Conservation (phyloP, 2,329 filamentous ascomycete genomes). For the Aspergillus hortae region DNA sequence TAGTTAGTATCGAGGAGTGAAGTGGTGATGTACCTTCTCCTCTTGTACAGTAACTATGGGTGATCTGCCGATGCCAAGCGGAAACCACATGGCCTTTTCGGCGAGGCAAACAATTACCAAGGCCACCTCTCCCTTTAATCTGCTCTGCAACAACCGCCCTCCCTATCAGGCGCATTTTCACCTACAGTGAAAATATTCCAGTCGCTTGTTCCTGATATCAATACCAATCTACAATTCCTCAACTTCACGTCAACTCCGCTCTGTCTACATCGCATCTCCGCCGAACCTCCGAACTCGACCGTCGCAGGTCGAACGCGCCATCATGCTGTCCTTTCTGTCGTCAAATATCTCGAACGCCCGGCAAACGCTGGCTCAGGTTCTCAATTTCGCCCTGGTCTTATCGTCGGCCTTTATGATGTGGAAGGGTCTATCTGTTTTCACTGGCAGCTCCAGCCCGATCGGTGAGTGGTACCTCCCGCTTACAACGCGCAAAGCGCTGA, state of each 20-base stretch:
- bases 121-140: slow-evolving; percentile 4
- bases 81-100: slow-evolving; percentile 13
- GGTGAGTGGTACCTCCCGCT: slow-evolving; percentile 51
- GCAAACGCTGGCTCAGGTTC: slow-evolving; percentile 74
- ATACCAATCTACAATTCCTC: neutral
- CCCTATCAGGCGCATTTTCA: neutral
- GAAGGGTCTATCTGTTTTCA: slow-evolving; percentile 80
- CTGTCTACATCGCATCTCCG: neutral
- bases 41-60: neutral
- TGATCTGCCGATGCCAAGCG: neutral
- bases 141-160: neutral
- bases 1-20: too few relatives aligned
- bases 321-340: slow-evolving; percentile 65
- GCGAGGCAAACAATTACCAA: neutral
- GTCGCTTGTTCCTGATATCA: neutral
- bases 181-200: neutral
- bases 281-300: neutral
- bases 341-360: slow-evolving; percentile 63
- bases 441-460: slow-evolving; percentile 69
- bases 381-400: slow-evolving; percentile 88
- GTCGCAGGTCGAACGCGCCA: slow-evolving; percentile 15
- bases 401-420: slow-evolving; percentile 93
- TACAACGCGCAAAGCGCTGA: neutral
- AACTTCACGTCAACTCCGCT: neutral
- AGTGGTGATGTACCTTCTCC: too few relatives aligned